phyloP scores from a whole-genome alignment of 371 early-diverging fungal genomes.

The Mortierella sp. region DNA sequence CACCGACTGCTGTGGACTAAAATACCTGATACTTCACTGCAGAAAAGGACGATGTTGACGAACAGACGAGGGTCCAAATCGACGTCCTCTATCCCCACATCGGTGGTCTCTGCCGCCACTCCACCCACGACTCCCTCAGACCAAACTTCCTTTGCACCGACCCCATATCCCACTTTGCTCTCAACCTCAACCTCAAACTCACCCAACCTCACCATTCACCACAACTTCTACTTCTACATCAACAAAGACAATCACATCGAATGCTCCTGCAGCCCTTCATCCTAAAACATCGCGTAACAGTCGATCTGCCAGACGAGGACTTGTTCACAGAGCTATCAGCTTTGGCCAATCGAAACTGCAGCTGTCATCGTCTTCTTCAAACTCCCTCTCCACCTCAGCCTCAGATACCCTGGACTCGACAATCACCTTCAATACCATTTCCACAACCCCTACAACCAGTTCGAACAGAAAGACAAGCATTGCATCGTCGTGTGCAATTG shows the following conservation, averaged over 20 bases:
- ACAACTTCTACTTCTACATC: background rate
- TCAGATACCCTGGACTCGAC: background rate
- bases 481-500: constrained; percentile 28
- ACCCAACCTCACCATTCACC: background rate
- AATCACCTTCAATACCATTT: no score
- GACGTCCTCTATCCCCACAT: background rate
- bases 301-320: background rate
- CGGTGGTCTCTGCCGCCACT: background rate
- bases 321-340: background rate
- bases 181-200: background rate
- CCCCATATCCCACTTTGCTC: background rate
- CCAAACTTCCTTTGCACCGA: background rate
- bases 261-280: no score
- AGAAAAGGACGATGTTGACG: background rate
- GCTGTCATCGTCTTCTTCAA: background rate
- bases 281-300: no score
- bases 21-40: no score
- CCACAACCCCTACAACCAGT: background rate
- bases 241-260: no score
- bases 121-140: background rate
- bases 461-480: constrained; percentile 4
- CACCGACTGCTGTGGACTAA: no score
- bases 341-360: background rate
- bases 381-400: background rate
- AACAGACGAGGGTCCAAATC: background rate